Percentiles rank a stretch among this genome's conserved stretches.
phyloP scores from a whole-genome alignment of 2,329 filamentous ascomycete species.

The Dryadomyces sulphureus region DNA sequence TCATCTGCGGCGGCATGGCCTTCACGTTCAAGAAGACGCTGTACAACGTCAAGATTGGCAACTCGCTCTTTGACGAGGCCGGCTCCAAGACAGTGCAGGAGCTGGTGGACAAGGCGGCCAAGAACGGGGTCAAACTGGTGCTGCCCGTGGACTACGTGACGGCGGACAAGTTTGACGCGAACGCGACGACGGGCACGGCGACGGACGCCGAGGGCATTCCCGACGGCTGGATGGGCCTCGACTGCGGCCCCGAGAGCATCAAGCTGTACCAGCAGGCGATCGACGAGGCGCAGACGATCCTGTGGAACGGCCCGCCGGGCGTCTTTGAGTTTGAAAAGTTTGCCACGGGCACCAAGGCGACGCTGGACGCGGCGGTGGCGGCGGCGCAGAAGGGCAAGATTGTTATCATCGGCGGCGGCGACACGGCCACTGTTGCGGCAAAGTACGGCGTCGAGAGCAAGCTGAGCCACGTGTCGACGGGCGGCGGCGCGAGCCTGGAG shows the following conservation, averaged over 20 bases:
- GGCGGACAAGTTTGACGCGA: conserved; percentile 81
- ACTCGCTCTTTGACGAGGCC: conserved; percentile 83
- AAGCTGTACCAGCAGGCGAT: conserved; percentile 83
- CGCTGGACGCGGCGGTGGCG: conserved; percentile 73
- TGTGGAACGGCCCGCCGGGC: conserved; percentile 96
- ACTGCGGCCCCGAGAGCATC: conserved; percentile 80
- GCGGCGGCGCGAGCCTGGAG: conserved; percentile 89
- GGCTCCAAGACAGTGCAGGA: conserved; percentile 81
- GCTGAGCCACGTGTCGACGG: conserved; percentile 95
- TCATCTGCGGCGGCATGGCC: conserved; percentile 95
- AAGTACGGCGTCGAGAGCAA: conserved; percentile 95
- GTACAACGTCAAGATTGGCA: conserved; percentile 75
- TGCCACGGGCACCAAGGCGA: conserved; percentile 80
- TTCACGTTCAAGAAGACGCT: conserved; percentile 99
- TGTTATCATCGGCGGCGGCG: conserved; percentile 96
- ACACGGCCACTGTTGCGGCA: conserved; percentile 93
- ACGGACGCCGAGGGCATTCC: conserved; percentile 83
- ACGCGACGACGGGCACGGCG: conserved; percentile 68
- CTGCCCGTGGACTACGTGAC: conserved; percentile 92
- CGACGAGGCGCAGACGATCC: conserved; percentile 78
- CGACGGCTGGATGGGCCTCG: conserved; percentile 95
- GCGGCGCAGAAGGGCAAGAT: conserved; percentile 69
- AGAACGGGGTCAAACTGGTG: conserved; percentile 88
- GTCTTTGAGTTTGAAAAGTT: conserved; percentile 98
- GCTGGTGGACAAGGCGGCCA: conserved; percentile 90